A percentile compares a stretch with the other conserved stretches of the same genome.
These are phyloP conservation scores for Stemphylium lycopersici DNA, from an alignment of 2,329 filamentous ascomycete species.

Conservation along the genomic window DNA sequence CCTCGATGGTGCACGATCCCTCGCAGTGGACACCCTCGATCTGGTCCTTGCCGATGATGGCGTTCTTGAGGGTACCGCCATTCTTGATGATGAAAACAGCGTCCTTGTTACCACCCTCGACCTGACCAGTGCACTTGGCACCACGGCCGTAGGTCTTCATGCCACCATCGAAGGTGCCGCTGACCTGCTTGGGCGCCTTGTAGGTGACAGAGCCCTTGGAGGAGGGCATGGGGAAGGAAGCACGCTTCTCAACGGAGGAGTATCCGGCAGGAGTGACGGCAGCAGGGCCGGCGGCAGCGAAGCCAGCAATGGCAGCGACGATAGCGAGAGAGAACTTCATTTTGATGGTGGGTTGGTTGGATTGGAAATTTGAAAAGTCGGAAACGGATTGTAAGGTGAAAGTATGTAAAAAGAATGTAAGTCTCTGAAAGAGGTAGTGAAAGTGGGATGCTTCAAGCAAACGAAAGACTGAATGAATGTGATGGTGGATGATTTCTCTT, in stretches of 20 bases:
- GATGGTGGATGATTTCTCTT: constrained; percentile 17
- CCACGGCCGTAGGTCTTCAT: constrained; percentile 46
- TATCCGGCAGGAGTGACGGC: constrained; percentile 28
- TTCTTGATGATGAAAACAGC: constrained; percentile 61
- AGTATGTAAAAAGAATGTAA: constrained; percentile 31
- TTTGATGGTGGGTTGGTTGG: constrained; percentile 25
- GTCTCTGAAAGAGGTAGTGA: constrained; percentile 17
- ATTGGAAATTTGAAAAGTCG: constrained; percentile 20
- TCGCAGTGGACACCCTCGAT: constrained; percentile 43
- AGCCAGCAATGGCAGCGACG: constrained; percentile 33
- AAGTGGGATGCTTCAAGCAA: constrained; percentile 35
- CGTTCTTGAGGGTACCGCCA: constrained; percentile 60
- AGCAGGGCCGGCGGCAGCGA: constrained; percentile 39
- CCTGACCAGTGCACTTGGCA: constrained; percentile 50
- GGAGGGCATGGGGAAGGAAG: constrained; percentile 36
- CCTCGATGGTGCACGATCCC: constrained; percentile 55
- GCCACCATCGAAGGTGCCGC: constrained; percentile 41
- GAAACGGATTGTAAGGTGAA: constrained; percentile 15
- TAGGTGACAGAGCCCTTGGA: constrained; percentile 43
- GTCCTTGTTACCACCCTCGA: constrained; percentile 54
- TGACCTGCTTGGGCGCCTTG: constrained; percentile 30
- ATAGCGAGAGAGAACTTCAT: constrained; percentile 43
- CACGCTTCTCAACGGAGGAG: constrained; percentile 39
- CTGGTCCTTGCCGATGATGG: constrained; percentile 61
- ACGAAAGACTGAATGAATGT: constrained; percentile 28